Percentiles rank a stretch among this genome's conserved stretches.
These are phyloP conservation scores for Leptodermis oblonga DNA, from an alignment of 257 asterid genomes.

Conservation along the genomic window DNA sequence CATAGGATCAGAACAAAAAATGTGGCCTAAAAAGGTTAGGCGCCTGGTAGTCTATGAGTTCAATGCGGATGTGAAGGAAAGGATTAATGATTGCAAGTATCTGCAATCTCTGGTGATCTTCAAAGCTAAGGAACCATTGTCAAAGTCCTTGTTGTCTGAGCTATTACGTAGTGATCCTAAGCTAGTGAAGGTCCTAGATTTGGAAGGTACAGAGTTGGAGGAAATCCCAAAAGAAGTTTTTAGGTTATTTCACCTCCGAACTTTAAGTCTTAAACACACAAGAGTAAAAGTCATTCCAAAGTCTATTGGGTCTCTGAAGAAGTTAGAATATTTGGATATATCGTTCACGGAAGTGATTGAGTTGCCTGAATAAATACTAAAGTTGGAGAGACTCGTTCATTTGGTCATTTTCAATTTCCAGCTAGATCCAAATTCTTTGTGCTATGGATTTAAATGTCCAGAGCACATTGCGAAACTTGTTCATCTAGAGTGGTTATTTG, in stretches of 20 bases:
- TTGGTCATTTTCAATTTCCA: not conserved
- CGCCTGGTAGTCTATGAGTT: slow-evolving; percentile 3
- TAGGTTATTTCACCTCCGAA: slow-evolving; percentile 9
- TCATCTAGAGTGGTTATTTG: slow-evolving; percentile 8
- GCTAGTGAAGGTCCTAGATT: slow-evolving; percentile 12
- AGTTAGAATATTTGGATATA: slow-evolving; percentile 8
- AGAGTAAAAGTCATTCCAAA: slow-evolving; percentile 8
- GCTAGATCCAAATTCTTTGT: not conserved
- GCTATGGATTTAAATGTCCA: slow-evolving; percentile 16
- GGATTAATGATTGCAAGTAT: not conserved
- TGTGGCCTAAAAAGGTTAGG: slow-evolving; percentile 4
- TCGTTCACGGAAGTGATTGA: not conserved
- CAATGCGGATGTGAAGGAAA: not conserved
- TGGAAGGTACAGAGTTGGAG: slow-evolving; percentile 4
- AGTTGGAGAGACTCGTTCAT: slow-evolving; percentile 4
- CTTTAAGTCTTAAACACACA: not conserved
- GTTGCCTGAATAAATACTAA: slow-evolving; percentile 19
- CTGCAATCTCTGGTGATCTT: slow-evolving; percentile 22
- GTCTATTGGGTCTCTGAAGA: slow-evolving; percentile 7
- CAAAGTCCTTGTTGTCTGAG: not conserved
- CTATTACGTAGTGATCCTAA: not conserved
- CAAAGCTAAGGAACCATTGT: not conserved
- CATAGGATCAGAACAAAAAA: not conserved
- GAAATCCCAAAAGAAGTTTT: slow-evolving; percentile 19
- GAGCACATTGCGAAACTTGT: slow-evolving; percentile 7